A percentile compares a stretch with the other conserved stretches of the same genome.
These are phyloP conservation scores for Ceratobasidium sp. DNA, from an alignment of 1,284 basidiomycete species.

Conservation along the genomic window DNA sequence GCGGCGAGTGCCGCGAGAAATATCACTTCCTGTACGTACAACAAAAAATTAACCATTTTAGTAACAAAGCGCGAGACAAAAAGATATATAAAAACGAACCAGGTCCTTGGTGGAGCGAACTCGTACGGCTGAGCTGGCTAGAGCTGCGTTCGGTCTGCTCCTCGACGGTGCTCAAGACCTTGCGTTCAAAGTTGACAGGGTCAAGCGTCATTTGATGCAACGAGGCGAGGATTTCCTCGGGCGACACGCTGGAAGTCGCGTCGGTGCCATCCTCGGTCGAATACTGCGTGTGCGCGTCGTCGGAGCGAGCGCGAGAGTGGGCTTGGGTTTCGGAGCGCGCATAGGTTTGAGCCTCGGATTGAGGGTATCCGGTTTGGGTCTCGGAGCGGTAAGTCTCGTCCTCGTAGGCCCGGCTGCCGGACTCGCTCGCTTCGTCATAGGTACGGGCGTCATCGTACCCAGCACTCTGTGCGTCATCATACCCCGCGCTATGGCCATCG, in stretches of 20 bases:
- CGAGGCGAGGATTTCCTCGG: slow-evolving; percentile 48
- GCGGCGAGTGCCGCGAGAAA: slow-evolving; percentile 21
- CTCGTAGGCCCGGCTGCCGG: slow-evolving; percentile 13
- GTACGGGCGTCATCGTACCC: slow-evolving; percentile 35
- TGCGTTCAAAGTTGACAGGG: slow-evolving; percentile 59
- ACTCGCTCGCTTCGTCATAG: slow-evolving; percentile 34
- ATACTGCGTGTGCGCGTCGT: slow-evolving; percentile 33
- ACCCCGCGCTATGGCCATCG: slow-evolving; percentile 25
- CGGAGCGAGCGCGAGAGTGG: slow-evolving; percentile 17
- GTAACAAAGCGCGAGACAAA: background rate
- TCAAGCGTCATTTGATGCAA: slow-evolving; percentile 53
- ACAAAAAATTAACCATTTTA: background rate
- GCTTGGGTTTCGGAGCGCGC: slow-evolving; percentile 10
- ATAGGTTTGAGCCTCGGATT: slow-evolving; percentile 20
- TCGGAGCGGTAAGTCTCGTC: slow-evolving; percentile 10
- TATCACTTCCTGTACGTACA: slow-evolving; percentile 31
- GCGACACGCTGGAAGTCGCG: slow-evolving; percentile 30
- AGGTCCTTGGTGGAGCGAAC: slow-evolving; percentile 1
- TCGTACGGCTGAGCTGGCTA: slow-evolving; percentile 56
- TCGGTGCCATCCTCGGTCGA: slow-evolving; percentile 29
- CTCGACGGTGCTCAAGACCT: slow-evolving; percentile 70
- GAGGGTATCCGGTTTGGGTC: slow-evolving; percentile 8
- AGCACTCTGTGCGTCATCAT: slow-evolving; percentile 27
- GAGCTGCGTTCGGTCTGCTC: slow-evolving; percentile 68
- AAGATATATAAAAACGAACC: background rate